Conservation (phyloP, 306 rosid species). For the Arachis hypogaea region DNA sequence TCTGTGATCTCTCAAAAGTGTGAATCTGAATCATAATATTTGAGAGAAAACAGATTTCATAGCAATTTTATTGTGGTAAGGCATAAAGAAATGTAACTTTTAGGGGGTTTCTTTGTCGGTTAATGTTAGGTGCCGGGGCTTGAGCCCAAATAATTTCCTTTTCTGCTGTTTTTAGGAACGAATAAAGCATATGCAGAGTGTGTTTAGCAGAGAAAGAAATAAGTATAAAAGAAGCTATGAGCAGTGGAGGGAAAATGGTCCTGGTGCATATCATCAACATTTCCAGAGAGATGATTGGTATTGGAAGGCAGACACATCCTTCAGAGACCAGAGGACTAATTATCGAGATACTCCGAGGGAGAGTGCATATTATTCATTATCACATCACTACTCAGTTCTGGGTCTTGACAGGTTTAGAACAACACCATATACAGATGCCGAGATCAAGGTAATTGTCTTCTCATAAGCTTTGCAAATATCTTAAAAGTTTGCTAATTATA, state of each 20-base stretch:
- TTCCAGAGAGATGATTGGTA: conserved; percentile 95
- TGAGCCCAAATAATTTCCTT: conserved; percentile 10
- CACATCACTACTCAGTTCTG: conserved; percentile 91
- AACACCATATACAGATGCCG: conserved; percentile 82
- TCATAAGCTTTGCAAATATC: conserved; percentile 13
- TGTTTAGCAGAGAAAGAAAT: conserved; percentile 93
- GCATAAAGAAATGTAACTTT: conserved; percentile 10
- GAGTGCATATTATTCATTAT: conserved; percentile 53
- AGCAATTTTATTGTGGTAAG: conserved; percentile 8
- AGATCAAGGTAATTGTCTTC: conserved; percentile 69
- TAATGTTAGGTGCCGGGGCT: conserved; percentile 13
- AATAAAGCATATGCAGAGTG: conserved; percentile 89
- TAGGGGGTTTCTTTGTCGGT: conserved; percentile 17
- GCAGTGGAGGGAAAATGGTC: conserved; percentile 76
- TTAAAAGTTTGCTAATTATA: conserved; percentile 9
- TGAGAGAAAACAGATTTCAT: conserved; percentile 20
- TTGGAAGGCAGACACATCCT: conserved; percentile 76
- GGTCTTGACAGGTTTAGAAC: conserved; percentile 91
- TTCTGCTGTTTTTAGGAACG: conserved; percentile 65
- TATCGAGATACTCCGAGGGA: conserved; percentile 66
- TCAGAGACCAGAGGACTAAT: conserved; percentile 59
- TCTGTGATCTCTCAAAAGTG: conserved; percentile 12
- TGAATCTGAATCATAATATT: conserved; percentile 5
- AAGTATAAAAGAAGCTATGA: conserved; percentile 63
- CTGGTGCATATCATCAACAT: conserved; percentile 63